Evolutionary conservation across 257 asterid species (phyloP).

Genomic region (Agastache rugosa): DNA sequence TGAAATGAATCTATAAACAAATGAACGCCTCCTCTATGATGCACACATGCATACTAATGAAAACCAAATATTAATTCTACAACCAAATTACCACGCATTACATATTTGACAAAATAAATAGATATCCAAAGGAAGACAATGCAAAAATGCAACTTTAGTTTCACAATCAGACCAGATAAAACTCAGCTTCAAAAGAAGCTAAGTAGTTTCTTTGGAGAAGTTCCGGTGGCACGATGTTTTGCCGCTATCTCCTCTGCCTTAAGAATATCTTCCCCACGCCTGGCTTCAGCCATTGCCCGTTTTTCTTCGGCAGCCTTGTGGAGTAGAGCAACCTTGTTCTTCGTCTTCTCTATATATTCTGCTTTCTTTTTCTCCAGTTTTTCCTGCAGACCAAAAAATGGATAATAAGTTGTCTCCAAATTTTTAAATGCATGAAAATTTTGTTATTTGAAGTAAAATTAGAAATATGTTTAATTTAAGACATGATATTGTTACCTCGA

Average conservation of each 20-base stretch:
- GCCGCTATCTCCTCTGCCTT: slow-evolving; percentile 90
- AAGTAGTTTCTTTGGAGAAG: slow-evolving; percentile 80
- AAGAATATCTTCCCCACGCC: slow-evolving; percentile 85
- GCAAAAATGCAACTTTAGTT: slow-evolving; percentile 37
- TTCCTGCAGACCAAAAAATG: slow-evolving; percentile 52
- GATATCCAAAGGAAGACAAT: slow-evolving; percentile 21
- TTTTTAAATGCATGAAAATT: neutral
- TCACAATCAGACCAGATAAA: slow-evolving; percentile 31
- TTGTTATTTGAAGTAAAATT: neutral
- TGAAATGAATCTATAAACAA: slow-evolving; percentile 42
- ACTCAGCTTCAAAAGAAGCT: slow-evolving; percentile 65
- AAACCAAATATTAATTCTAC: slow-evolving; percentile 36
- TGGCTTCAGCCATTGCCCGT: slow-evolving; percentile 74
- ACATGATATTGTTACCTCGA: slow-evolving; percentile 60
- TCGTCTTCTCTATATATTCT: slow-evolving; percentile 72
- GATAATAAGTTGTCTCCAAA: neutral
- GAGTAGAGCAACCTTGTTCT: slow-evolving; percentile 73
- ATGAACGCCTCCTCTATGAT: slow-evolving; percentile 37
- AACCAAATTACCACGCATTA: slow-evolving; percentile 42
- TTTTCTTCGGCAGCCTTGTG: slow-evolving; percentile 93
- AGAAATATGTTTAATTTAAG: neutral
- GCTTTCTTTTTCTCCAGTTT: slow-evolving; percentile 91
- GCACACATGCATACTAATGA: slow-evolving; percentile 39
- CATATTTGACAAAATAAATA: slow-evolving; percentile 34
- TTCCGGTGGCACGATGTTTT: slow-evolving; percentile 87